Evolutionary conservation across 768 basidiomycete genomes (phyloP), one percentile per base, ranked within the genome.

Genomic region (Melanogaster broomeanus): DNA sequence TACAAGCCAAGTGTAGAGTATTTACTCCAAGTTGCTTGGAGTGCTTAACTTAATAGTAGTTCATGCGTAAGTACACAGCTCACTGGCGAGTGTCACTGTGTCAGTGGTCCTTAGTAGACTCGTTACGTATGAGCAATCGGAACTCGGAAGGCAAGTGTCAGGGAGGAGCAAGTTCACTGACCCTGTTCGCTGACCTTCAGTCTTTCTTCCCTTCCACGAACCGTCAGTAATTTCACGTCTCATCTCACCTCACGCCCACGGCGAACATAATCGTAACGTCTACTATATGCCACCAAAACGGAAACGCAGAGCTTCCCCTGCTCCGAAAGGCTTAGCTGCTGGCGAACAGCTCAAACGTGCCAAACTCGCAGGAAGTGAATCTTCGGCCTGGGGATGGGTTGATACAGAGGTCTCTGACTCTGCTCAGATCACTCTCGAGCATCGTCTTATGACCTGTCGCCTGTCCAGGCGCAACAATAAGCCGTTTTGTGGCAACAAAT

Each of bases 351-450:
- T 88, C 58, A 85, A 83, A 59, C 80, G 83, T 45, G 71, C 74
- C 51, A 77, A 76, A 48, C 74, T 83, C 15, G 68, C 77, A n/a
- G 71, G 72, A 24, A 70, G 70, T 37, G 69, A 69, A 37, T 66
- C 74, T 49, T 75, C 79, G 28, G 70, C 79, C n/a, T 93, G 92
- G 92, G 78, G 78, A 44, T 95, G 92, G 92, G 86, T 91, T 45
- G 84, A 80, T 44, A 78, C 84, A 39, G 83, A 87, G 60, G 85
- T 83, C 44, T 69, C 69, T 16, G 69, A 77, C 46, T 62, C 74
- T 51, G 77, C 79, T 3, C 69, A 80, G n/a, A 89, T 95, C 56
- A 80, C 85, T 16, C 61, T 72, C 33, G 83, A 86, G 48, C 88
- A 93, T 62, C 74, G 78, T 42, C 69, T 85, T 38, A 73, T 79